phyloP scores from a whole-genome alignment of 352 stramenopile genomes.

The Globisporangium perplexum region DNA sequence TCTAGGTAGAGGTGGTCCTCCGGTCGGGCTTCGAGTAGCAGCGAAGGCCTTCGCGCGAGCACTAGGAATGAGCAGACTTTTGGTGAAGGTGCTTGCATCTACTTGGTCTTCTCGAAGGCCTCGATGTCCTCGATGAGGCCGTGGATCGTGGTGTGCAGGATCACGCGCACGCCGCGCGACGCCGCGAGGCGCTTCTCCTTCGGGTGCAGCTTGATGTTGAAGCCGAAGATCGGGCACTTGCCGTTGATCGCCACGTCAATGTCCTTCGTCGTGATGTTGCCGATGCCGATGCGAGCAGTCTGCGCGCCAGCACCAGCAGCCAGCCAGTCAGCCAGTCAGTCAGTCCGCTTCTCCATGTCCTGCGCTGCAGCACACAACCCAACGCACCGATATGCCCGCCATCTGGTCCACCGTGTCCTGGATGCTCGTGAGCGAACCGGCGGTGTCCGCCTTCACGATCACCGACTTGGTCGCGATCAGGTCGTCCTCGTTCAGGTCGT shows the following conservation, averaged over 20 bases:
- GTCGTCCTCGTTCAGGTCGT: constrained; percentile 36
- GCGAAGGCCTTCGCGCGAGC: too few species aligned
- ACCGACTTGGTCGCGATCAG: constrained; percentile 52
- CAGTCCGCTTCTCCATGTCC: not conserved
- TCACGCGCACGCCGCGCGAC: constrained; percentile 51
- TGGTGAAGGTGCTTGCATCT: not conserved
- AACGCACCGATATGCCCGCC: constrained; percentile 42
- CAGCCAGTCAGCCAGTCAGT: not conserved
- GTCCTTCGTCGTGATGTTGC: constrained; percentile 68
- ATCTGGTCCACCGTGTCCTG: constrained; percentile 80
- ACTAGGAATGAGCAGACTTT: not conserved
- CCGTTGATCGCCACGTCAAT: constrained; percentile 78
- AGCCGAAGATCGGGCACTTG: constrained; percentile 81
- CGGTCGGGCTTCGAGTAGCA: too few species aligned
- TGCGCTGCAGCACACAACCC: not conserved
- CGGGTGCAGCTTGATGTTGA: constrained; percentile 67
- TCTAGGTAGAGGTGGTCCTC: too few species aligned
- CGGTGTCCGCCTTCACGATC: constrained; percentile 74
- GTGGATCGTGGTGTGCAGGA: constrained; percentile 69
- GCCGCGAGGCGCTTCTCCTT: constrained; percentile 56
- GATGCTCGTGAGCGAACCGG: constrained; percentile 76
- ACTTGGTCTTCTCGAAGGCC: constrained; percentile 21
- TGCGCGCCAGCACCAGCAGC: constrained; percentile 12
- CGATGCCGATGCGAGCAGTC: constrained; percentile 76
- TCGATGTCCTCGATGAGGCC: constrained; percentile 74